Base-by-base conservation (phyloP, 2,329 filamentous ascomycete genomes). In the Paraphoma sp. region DNA sequence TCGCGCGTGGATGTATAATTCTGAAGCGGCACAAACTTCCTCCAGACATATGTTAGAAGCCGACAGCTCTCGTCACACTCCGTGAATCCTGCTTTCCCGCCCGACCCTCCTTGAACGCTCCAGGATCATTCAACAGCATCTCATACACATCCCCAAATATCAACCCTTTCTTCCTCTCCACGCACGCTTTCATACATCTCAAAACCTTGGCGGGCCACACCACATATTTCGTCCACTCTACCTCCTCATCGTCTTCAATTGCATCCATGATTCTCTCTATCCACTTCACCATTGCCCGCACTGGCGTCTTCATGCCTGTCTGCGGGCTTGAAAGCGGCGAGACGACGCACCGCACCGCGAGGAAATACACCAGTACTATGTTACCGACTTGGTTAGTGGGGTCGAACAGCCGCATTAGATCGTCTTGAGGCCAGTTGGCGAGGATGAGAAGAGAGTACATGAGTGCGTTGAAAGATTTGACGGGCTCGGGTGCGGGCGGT, bases 231-330 rank as follows among this genome's bases (percentile, higher is more conserved):
- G 60, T 64, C 50, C 78, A 76, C 33, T 74, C 56, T 1, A 36
- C 53, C 8, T 71, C 75, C 36, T 56, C 45, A 18, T 63, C 60
- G 14, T 65, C 62, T 18, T 78, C 65, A 1, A 70, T 64, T 5
- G 67, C 60, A 8, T 74, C 70, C 10, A 67, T 44, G 30, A 81
- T 76, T 29, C 65, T 58, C 41, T 77, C 70, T 0, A 73, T 68
- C 80, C 81, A 83, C 11, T 77, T 65, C 40, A 78, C 66, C 53
- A 62, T 57, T 12, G 53, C 64, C 12, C 48, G 54, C 7, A 62
- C 51, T 9, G 67, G 67, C 1, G 51, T 55, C 29, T 44, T 56
- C 46, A 64, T 43, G 2, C 48, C 56, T 12, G 47, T 36, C 4
- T 62, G 51, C 1, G 57, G 60, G 11, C 59, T 59, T 14, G 53